Percentiles rank a stretch among this genome's conserved stretches.
Evolutionary conservation across 2,329 filamentous ascomycete species (phyloP).

Genomic region (Calonectria pteridis): DNA sequence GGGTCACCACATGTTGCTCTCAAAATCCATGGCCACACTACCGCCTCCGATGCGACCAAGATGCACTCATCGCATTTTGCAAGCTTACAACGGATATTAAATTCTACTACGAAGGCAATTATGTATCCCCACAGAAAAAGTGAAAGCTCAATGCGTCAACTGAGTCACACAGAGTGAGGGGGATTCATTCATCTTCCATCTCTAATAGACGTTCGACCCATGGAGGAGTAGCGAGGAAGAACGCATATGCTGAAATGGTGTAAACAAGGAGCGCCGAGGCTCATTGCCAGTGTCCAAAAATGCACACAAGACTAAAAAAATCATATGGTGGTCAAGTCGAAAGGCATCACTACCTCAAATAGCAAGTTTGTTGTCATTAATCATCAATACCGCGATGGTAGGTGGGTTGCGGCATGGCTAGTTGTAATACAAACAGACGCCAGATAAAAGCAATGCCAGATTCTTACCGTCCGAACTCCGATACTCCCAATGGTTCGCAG

Average conservation of each 20-base stretch:
- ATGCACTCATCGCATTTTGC: neutral
- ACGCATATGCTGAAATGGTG: constrained; percentile 68
- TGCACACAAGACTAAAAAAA: neutral
- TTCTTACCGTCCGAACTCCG: constrained; percentile 35
- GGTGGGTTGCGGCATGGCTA: constrained; percentile 8
- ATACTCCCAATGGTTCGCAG: constrained; percentile 27
- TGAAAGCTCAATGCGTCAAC: constrained; percentile 58
- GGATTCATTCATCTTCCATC: constrained; percentile 64
- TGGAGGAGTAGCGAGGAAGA: constrained; percentile 60
- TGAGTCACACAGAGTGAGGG: constrained; percentile 65
- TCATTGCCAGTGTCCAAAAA: neutral
- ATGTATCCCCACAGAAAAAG: constrained; percentile 63
- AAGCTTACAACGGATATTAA: neutral
- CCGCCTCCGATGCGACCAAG: neutral
- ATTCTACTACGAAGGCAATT: neutral
- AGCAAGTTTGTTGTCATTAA: constrained; percentile 33
- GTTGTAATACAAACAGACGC: neutral
- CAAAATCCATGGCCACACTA: neutral
- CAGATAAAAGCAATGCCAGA: constrained; percentile 16
- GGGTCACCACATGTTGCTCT: neutral
- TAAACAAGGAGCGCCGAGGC: neutral
- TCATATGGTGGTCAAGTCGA: neutral
- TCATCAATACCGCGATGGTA: constrained; percentile 26
- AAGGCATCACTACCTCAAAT: constrained; percentile 7
- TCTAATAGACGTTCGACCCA: constrained; percentile 68